Evolutionary conservation across 495 filamentous ascomycete species (phyloP).

Genomic region (Peziza echinospora): DNA sequence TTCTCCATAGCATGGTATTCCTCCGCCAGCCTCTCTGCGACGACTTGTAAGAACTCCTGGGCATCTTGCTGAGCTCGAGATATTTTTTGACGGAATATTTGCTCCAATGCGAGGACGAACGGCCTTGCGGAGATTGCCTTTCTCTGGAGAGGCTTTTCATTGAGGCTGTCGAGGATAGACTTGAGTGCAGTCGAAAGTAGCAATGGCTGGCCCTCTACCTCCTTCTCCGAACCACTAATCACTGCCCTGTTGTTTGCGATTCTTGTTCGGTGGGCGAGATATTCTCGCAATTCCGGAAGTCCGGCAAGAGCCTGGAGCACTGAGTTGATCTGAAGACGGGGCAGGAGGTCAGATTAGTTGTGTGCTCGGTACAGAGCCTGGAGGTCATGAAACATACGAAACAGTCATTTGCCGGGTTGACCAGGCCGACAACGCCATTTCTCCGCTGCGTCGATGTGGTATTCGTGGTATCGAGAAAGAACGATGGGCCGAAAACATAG

Average conservation of each 20-base stretch:
- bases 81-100: constrained; percentile 69
- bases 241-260: constrained; percentile 10
- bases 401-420: constrained; percentile 91
- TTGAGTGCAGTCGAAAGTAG: constrained; percentile 71
- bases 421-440: constrained; percentile 72
- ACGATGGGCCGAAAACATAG: constrained; percentile 92
- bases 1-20: constrained; percentile 48
- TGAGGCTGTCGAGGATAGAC: constrained; percentile 75
- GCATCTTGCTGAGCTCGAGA: constrained; percentile 92
- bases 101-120: constrained; percentile 64
- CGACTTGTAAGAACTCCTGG: constrained; percentile 91
- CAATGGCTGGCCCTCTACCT: constrained; percentile 9
- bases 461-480: constrained; percentile 60
- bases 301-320: constrained; percentile 89
- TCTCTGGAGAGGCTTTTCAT: constrained; percentile 79
- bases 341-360: not conserved
- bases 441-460: constrained; percentile 41
- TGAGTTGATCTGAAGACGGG: constrained; percentile 84
- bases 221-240: constrained; percentile 4
- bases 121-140: constrained; percentile 74
- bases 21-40: constrained; percentile 75
- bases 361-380: not conserved
- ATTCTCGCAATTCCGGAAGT: constrained; percentile 70
- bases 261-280: constrained; percentile 28
- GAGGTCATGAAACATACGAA: constrained; percentile 29